Percentiles rank a stretch among this genome's conserved stretches.
These are phyloP conservation scores for Schizophyllum amplum DNA, from an alignment of 1,284 basidiomycete species.

Conservation along the genomic window DNA sequence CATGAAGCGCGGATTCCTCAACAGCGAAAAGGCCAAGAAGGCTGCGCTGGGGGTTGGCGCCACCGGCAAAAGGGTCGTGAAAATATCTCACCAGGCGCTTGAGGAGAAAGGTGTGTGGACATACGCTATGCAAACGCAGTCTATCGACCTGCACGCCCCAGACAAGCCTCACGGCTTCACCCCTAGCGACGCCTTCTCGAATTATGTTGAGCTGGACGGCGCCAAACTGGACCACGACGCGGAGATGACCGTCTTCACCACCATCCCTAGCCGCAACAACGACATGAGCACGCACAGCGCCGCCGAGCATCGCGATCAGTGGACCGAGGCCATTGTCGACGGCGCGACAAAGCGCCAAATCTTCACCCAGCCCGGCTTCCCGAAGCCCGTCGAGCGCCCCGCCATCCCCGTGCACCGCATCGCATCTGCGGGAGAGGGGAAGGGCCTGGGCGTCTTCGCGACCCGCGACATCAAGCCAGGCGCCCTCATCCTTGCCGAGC, in stretches of 20 bases:
- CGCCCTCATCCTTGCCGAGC: conserved; percentile 14
- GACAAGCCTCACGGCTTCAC: neutral
- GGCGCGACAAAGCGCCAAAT: conserved; percentile 4
- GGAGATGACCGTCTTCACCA: neutral
- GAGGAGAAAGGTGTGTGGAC: neutral
- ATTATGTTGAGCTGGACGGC: neutral
- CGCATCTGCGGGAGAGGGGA: conserved; percentile 3
- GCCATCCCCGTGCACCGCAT: conserved; percentile 3
- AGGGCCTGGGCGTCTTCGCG: conserved; percentile 16
- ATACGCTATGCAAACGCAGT: neutral
- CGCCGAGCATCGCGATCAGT: neutral
- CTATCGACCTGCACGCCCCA: neutral
- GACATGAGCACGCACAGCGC: neutral
- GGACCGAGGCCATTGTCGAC: conserved; percentile 1
- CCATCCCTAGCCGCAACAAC: neutral
- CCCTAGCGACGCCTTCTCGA: neutral
- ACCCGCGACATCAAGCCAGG: conserved; percentile 14
- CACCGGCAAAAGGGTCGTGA: neutral
- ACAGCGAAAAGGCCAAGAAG: neutral
- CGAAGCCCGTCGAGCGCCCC: conserved; percentile 9
- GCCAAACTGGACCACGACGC: neutral
- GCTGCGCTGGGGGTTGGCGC: neutral
- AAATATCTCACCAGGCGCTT: neutral
- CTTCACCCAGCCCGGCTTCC: conserved; percentile 11
- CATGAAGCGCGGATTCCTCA: neutral